Evolutionary conservation across 2,329 filamentous ascomycete genomes (phyloP), one percentile per base, ranked within the genome.

Genomic region (Diaporthe capsici): DNA sequence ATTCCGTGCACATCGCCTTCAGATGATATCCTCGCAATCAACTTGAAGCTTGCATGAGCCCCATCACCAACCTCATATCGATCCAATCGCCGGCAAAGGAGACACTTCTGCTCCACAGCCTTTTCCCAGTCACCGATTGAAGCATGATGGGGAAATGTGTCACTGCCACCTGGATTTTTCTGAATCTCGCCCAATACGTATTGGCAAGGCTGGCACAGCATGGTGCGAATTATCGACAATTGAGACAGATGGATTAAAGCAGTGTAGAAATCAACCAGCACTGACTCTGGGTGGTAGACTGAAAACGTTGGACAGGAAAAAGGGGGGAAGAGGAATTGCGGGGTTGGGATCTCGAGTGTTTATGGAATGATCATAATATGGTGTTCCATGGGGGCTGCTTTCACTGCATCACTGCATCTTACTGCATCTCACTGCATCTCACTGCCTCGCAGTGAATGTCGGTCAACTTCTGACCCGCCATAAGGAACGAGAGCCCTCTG

Each of bases 71-170:
- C 7, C 42, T 17, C 34, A 42, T 25, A 10, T 42, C 22, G 37
- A 25, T 42, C 22, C 34, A 61, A 20, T 61, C 58, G 58, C 34
- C 58, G 58, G 58, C 58, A 61, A 42, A 61, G 58, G 28, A 61
- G 58, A 61, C 58, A 61, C 22, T 61, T 61, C 37, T 61, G 58
- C 58, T 61, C 58, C 22, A 61, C 37, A 61, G 58, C 58, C 58
- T 61, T 61, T 61, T 61, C 58, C 58, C 58, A 61, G 17, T 61
- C 58, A 61, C 58, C 22, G 37, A 42, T 7, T 34, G 58, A 61
- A 22, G 34, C 22, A 61, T 61, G 58, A 42, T 61, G 58, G 34
- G 58, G 58, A 42, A 61, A 42, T 61, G 37, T 39, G 42, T 37
- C 58, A 22, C 20, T 37, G 37, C n/a, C 37, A 42, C 9, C 34